Percentiles rank a stretch among this genome's conserved stretches.
phyloP scores from a whole-genome alignment of 192 early-diverging fungal genomes.

The Entomortierella beljakovae region DNA sequence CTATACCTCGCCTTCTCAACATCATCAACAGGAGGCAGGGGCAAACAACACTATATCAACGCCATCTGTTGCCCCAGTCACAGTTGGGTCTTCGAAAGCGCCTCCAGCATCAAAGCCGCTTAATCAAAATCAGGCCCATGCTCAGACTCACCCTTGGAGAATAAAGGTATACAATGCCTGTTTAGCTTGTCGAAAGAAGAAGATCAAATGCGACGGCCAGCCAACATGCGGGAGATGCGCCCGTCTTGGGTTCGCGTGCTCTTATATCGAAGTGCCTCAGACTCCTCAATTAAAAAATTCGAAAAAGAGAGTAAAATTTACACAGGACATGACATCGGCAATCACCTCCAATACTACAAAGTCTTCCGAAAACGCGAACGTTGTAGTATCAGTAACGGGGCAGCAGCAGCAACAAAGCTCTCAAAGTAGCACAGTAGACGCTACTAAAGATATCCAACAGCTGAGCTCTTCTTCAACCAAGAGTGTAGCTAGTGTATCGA shows the following conservation, averaged over 20 bases:
- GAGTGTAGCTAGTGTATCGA: slow-evolving; percentile 31
- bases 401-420: slow-evolving; percentile 8
- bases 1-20: slow-evolving; percentile 15
- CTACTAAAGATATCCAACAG: slow-evolving; percentile 28
- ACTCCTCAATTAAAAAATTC: slow-evolving; percentile 14
- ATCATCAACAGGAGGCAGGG: slow-evolving; percentile 4
- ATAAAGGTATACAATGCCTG: slow-evolving; percentile 60
- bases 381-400: not conserved
- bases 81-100: not conserved
- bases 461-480: slow-evolving; percentile 28
- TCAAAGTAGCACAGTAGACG: slow-evolving; percentile 2
- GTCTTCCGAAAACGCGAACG: not conserved
- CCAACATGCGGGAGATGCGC: slow-evolving; percentile 53
- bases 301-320: slow-evolving; percentile 3
- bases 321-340: not conserved
- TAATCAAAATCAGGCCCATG: slow-evolving; percentile 51
- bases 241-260: slow-evolving; percentile 50
- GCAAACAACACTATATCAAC: not conserved
- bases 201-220: slow-evolving; percentile 58
- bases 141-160: slow-evolving; percentile 50
- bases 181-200: slow-evolving; percentile 55
- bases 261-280: slow-evolving; percentile 45
- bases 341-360: not conserved
- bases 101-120: slow-evolving; percentile 2
- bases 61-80: not conserved